Evolutionary conservation across 306 rosid species (phyloP).

Genomic region (Myrica gale): DNA sequence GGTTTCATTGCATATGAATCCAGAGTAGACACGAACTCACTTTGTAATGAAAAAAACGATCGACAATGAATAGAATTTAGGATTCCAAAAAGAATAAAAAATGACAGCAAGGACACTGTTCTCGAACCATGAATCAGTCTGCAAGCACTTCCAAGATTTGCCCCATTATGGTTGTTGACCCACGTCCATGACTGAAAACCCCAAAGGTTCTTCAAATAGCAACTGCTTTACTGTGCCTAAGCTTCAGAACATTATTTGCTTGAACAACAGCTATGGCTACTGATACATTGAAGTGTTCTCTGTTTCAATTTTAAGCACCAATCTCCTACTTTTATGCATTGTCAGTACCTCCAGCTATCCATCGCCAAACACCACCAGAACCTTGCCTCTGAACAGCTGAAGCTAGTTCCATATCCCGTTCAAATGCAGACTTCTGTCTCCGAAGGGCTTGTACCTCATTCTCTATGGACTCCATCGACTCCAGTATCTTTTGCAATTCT

Average conservation of each 20-base stretch:
- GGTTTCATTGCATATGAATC: too few species aligned
- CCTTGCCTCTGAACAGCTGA: constrained; percentile 71
- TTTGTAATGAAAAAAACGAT: background rate
- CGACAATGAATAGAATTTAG: constrained; percentile 9
- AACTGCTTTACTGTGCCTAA: constrained; percentile 23
- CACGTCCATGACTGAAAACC: constrained; percentile 5
- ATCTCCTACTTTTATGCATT: constrained; percentile 26
- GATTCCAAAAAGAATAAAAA: background rate
- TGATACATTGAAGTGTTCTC: constrained; percentile 17
- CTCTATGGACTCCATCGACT: constrained; percentile 75
- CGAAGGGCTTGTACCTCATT: constrained; percentile 77
- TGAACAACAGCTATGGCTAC: constrained; percentile 14
- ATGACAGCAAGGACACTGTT: background rate
- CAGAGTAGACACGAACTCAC: background rate
- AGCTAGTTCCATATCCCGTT: constrained; percentile 59
- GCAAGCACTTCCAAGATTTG: background rate
- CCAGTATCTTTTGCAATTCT: constrained; percentile 72
- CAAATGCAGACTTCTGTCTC: constrained; percentile 69
- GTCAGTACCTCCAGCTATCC: constrained; percentile 56
- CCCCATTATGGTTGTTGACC: constrained; percentile 7
- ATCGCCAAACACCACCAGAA: constrained; percentile 88
- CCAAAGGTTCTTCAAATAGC: constrained; percentile 23
- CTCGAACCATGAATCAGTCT: background rate
- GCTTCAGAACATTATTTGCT: constrained; percentile 22
- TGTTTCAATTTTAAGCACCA: constrained; percentile 19